Evolutionary conservation across 2,329 filamentous ascomycete genomes (phyloP).

Genomic region (Peltaster fructicola): DNA sequence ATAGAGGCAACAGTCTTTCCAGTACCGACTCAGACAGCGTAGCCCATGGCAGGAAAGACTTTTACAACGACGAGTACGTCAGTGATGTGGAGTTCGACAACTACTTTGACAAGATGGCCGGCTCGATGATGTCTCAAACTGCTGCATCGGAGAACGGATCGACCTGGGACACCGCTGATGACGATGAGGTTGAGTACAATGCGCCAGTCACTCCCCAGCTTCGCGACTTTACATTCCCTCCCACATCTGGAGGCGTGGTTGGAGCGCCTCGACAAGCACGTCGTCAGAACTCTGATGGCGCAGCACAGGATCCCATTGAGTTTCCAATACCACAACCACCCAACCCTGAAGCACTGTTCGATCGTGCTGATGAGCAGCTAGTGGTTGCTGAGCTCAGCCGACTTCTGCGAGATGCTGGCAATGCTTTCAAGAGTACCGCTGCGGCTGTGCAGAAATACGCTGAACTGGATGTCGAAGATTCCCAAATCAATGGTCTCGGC

Average conservation of each 20-base stretch:
- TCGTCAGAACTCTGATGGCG: neutral
- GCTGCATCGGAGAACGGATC: slow-evolving; percentile 2
- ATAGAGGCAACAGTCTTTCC: slow-evolving; percentile 16
- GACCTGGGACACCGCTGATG: slow-evolving; percentile 5
- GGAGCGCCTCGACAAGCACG: slow-evolving; percentile 3
- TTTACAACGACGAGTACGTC: slow-evolving; percentile 7
- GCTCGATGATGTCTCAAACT: slow-evolving; percentile 1
- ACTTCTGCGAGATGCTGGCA: slow-evolving; percentile 11
- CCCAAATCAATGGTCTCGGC: slow-evolving; percentile 5
- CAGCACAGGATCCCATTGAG: slow-evolving; percentile 8
- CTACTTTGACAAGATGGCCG: slow-evolving; percentile 2
- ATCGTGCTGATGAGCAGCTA: slow-evolving; percentile 14
- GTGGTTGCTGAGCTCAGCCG: slow-evolving; percentile 16
- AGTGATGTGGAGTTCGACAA: slow-evolving; percentile 9
- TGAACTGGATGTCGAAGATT: slow-evolving; percentile 4
- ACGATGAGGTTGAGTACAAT: slow-evolving; percentile 5
- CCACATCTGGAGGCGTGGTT: slow-evolving; percentile 2
- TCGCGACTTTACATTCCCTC: slow-evolving; percentile 6
- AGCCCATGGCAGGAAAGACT: slow-evolving; percentile 8
- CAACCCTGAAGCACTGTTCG: slow-evolving; percentile 14
- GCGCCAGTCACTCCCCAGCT: slow-evolving; percentile 5
- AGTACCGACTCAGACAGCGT: slow-evolving; percentile 15
- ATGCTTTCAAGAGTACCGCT: slow-evolving; percentile 4
- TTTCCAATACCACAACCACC: slow-evolving; percentile 15
- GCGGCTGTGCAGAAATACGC: slow-evolving; percentile 3